Conservation (phyloP, 164 flowering plant species). For the Liriodendron chinense region DNA sequence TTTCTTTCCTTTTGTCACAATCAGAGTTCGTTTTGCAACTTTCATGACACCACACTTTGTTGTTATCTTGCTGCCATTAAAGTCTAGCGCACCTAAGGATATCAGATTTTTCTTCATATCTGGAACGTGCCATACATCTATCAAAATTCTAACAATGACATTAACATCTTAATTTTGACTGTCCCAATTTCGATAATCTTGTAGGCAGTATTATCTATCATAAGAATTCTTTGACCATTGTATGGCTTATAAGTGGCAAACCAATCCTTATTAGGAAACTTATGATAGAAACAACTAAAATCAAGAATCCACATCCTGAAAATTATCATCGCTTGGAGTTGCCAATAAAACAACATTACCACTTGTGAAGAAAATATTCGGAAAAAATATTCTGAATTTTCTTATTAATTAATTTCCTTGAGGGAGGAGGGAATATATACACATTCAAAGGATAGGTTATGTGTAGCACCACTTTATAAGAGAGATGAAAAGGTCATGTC, state of each 20-base stretch:
- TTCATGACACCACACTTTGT: neutral
- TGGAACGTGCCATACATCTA: constrained; percentile 3
- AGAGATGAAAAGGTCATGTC: too few relatives aligned
- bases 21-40: neutral
- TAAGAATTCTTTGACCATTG: constrained; percentile 9
- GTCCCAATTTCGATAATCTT: constrained; percentile 7
- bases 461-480: too few relatives aligned
- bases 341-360: neutral
- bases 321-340: too few relatives aligned
- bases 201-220: constrained; percentile 10
- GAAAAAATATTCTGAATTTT: too few relatives aligned
- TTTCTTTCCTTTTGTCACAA: neutral
- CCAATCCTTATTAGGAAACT: constrained; percentile 8
- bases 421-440: too few relatives aligned
- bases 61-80: neutral
- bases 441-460: too few relatives aligned
- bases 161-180: constrained; percentile 9
- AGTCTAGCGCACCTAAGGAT: neutral
- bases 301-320: constrained; percentile 1
- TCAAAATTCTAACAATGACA: neutral
- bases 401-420: too few relatives aligned
- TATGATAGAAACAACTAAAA: constrained; percentile 14
- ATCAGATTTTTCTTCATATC: constrained; percentile 5
- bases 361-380: too few relatives aligned
- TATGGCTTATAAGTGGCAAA: neutral